Evolutionary conservation across 192 early-diverging fungal species (phyloP).

Genomic region (Obelidium mucronatum): DNA sequence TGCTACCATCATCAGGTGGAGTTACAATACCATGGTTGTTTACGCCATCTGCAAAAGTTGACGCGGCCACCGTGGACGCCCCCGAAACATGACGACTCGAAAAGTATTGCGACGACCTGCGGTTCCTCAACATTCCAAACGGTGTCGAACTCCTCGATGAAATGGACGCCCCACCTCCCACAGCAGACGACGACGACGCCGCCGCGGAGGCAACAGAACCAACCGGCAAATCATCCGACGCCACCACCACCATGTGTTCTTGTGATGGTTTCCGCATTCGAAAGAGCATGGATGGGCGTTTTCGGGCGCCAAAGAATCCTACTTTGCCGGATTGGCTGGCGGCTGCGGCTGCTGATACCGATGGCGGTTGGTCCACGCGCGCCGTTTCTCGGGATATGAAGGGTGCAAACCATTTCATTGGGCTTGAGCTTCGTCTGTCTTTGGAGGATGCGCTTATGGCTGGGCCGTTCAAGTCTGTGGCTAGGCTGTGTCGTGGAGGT

Average conservation of each 20-base stretch:
- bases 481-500: background rate
- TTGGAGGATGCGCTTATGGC: background rate
- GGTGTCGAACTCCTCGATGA: background rate
- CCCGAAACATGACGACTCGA: too few species aligned
- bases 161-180: background rate
- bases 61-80: too few species aligned
- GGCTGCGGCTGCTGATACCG: background rate
- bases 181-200: background rate
- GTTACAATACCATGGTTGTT: too few species aligned
- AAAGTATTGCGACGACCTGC: background rate
- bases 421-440: conserved; percentile 4
- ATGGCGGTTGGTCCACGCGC: conserved; percentile 14
- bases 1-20: too few species aligned
- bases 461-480: background rate
- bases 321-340: background rate
- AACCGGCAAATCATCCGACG: background rate
- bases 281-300: background rate
- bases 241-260: too few species aligned
- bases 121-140: conserved; percentile 5
- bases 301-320: conserved; percentile 21
- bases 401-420: conserved; percentile 29
- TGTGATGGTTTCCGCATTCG: background rate
- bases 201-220: background rate
- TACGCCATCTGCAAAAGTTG: too few species aligned
- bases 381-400: conserved; percentile 32